Conservation (phyloP, 2,329 filamentous ascomycete genomes). For the Aspergillus pseudoterreus region DNA sequence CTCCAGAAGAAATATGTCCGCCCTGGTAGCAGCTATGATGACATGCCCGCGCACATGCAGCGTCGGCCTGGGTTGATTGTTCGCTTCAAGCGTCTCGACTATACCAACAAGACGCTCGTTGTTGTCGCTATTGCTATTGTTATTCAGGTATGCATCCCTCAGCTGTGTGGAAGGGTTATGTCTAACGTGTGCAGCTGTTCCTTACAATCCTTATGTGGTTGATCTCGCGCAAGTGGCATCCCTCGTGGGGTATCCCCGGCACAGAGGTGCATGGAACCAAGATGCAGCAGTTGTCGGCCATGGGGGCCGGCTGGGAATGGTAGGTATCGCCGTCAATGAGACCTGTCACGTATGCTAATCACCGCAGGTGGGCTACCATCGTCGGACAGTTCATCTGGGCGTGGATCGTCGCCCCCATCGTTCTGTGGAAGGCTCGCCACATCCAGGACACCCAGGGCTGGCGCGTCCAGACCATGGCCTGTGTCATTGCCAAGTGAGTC, state of each 20-base stretch:
- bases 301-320: conserved; percentile 62
- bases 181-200: conserved; percentile 46
- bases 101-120: conserved; percentile 20
- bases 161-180: too few species aligned
- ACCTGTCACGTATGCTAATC: not conserved
- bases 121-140: conserved; percentile 54
- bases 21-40: conserved; percentile 5
- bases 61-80: conserved; percentile 15
- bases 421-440: conserved; percentile 59
- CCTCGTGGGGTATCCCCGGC: conserved; percentile 45
- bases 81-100: conserved; percentile 23
- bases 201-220: conserved; percentile 59
- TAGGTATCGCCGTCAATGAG: not conserved
- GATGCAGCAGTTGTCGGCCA: conserved; percentile 39
- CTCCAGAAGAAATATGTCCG: conserved; percentile 48
- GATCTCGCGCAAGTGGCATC: conserved; percentile 63
- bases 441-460: conserved; percentile 65
- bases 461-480: conserved; percentile 59
- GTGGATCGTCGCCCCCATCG: conserved; percentile 17
- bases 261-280: conserved; percentile 50
- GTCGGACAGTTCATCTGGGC: conserved; percentile 25
- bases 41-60: conserved; percentile 5
- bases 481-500: conserved; percentile 41
- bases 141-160: conserved; percentile 46
- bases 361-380: conserved; percentile 24